Percentiles rank a stretch among this genome's conserved stretches.
These are phyloP conservation scores for Talaromyces sp. DNA, from an alignment of 2,329 filamentous ascomycete species.

Conservation along the genomic window DNA sequence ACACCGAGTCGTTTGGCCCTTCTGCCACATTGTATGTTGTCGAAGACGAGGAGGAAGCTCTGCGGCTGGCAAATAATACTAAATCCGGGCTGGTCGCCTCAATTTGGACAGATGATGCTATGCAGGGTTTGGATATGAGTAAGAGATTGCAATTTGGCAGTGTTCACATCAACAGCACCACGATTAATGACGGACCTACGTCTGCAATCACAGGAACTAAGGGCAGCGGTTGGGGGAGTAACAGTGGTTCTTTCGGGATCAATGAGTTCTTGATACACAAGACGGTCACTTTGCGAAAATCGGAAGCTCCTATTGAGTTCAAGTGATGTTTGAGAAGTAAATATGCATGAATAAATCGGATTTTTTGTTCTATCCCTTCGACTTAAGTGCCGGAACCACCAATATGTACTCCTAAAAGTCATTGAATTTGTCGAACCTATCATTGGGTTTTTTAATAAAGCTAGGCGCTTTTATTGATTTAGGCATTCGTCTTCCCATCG, in stretches of 20 bases:
- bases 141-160: background rate
- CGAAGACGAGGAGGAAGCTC: slow-evolving; percentile 36
- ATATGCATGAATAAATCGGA: too few relatives aligned
- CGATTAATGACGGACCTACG: background rate
- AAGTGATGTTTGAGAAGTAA: background rate
- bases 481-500: too few relatives aligned
- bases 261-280: background rate
- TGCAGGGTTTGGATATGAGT: slow-evolving; percentile 17
- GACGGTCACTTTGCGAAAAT: background rate
- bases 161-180: background rate
- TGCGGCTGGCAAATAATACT: slow-evolving; percentile 37
- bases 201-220: background rate
- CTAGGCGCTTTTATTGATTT: too few relatives aligned
- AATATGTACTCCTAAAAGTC: too few relatives aligned
- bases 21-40: slow-evolving; percentile 59
- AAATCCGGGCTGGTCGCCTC: slow-evolving; percentile 35
- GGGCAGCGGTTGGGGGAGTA: background rate
- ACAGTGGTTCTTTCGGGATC: background rate
- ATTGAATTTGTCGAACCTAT: too few relatives aligned
- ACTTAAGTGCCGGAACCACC: too few relatives aligned
- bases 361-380: too few relatives aligned
- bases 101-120: slow-evolving; percentile 40
- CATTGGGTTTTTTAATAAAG: too few relatives aligned
- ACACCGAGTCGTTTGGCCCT: slow-evolving; percentile 65
- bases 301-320: background rate